These are phyloP conservation scores for Aureobasidium sp. DNA, from an alignment of 2,329 filamentous ascomycete species.

Conservation along the genomic window DNA sequence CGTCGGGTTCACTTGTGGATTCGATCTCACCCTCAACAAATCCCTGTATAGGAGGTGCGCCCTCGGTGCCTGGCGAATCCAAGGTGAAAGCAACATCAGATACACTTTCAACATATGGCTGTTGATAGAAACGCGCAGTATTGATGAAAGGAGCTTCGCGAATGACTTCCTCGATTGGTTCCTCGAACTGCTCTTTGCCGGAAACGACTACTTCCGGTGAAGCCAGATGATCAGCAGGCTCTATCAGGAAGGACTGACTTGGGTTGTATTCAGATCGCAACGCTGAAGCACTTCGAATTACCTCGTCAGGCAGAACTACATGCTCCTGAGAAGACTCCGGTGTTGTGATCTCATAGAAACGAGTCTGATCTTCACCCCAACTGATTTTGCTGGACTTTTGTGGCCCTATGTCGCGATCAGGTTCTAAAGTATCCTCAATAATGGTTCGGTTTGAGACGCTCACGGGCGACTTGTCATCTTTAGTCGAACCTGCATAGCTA, in stretches of 20 bases:
- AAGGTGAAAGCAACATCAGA: slow-evolving; percentile 32
- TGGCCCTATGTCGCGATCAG: slow-evolving; percentile 14
- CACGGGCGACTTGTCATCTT: slow-evolving; percentile 31
- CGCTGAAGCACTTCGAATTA: background rate
- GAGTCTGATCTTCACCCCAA: slow-evolving; percentile 43
- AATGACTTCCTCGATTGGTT: slow-evolving; percentile 18
- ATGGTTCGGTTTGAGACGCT: slow-evolving; percentile 24
- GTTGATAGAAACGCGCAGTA: slow-evolving; percentile 26
- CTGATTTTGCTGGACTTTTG: slow-evolving; percentile 30
- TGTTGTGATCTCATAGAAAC: slow-evolving; percentile 41
- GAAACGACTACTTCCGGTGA: too few species aligned
- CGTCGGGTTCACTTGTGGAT: slow-evolving; percentile 51
- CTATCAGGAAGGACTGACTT: background rate
- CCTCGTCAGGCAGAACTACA: slow-evolving; percentile 24
- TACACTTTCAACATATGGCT: slow-evolving; percentile 37
- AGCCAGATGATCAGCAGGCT: slow-evolving; percentile 17
- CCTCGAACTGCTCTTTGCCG: slow-evolving; percentile 20
- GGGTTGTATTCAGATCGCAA: background rate
- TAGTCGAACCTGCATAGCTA: slow-evolving; percentile 36
- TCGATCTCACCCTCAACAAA: slow-evolving; percentile 40
- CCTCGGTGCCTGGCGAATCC: slow-evolving; percentile 28
- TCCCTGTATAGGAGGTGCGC: slow-evolving; percentile 28
- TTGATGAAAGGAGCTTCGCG: background rate
- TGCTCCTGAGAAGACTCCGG: slow-evolving; percentile 37
- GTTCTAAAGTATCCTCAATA: slow-evolving; percentile 13